Base-by-base conservation (phyloP, 768 basidiomycete species). In the Lactifluus subvellereus region DNA sequence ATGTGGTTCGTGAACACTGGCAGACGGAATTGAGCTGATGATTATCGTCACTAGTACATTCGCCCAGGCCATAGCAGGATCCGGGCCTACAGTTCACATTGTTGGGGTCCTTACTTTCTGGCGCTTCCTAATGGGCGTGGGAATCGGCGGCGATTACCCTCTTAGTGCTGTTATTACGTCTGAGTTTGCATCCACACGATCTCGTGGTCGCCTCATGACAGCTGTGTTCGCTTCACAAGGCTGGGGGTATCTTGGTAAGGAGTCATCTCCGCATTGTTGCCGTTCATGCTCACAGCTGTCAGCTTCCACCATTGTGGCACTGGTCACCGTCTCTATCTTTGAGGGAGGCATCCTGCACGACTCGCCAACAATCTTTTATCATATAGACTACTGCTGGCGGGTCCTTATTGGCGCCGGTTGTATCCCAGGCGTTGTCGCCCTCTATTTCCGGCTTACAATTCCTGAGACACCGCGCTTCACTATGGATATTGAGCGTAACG, bases 401-500 rank as follows among this genome's bases (percentile, higher is more conserved):
- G 77, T 94, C 57, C 80, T 95, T 70, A 91, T 96, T 71, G 93
- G 93, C 71, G 79, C 91, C 47, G 93, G 93, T 51, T 89, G 87
- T 62, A 77, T 96, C 54, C 93, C 93, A 37, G 93, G 84, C 57
- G 80, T 79, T 50, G 71, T 92, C 59, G 91, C 91, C 16, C 84
- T 94, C 55, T 94, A 93, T 78, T 94, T 91, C 86, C 89, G 93
- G 72, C 81, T 94, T 40, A 94, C 92, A n/a, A 92, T 95, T 70
- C 91, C 93, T 3, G 92, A 94, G 73, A 94, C 92, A 0, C 93
- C 93, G 35, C 90, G 93, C 59, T 86, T 82, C 73, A 96, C 93
- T 60, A 94, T 94, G 88, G 93, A 95, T 77, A 83, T 95, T 63
- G 91, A 94, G 73, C 79, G 88, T 48, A 92, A 94, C 72, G 77